Conservation (phyloP, 441 rosid species). For the Jatropha multifida region DNA sequence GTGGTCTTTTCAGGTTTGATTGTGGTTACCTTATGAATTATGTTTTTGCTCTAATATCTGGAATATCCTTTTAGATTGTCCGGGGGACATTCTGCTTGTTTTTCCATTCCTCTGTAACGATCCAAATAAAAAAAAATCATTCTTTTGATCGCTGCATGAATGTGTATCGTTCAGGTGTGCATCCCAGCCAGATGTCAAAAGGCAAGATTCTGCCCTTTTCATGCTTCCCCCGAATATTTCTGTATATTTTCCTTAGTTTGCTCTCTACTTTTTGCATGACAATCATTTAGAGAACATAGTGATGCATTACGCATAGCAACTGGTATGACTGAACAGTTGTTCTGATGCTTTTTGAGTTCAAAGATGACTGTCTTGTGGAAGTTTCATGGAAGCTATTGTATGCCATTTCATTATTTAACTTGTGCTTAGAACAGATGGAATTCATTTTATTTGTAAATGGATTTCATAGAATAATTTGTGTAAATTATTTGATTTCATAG, state of each 20-base stretch:
- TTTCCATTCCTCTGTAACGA: not conserved
- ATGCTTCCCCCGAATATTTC: not conserved
- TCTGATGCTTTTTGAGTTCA: not conserved
- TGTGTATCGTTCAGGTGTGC: not conserved
- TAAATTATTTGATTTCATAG: too few species aligned
- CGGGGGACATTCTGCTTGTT: not conserved
- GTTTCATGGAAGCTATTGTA: too few species aligned
- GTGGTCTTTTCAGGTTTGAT: constrained; percentile 9
- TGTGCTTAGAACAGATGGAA: too few species aligned
- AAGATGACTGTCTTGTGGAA: too few species aligned
- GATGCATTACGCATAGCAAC: not conserved
- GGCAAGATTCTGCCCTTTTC: not conserved
- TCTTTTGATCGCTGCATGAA: not conserved
- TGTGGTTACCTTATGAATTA: constrained; percentile 12
- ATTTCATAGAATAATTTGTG: too few species aligned
- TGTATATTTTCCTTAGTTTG: not conserved
- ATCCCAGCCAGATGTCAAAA: not conserved
- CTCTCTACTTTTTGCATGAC: not conserved
- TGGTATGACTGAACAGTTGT: too few species aligned
- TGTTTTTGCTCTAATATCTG: not conserved
- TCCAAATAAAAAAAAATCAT: too few species aligned
- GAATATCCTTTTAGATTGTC: not conserved
- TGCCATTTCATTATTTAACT: too few species aligned
- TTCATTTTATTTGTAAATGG: too few species aligned
- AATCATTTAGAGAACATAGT: not conserved